A percentile compares a stretch with the other conserved stretches of the same genome.
Conservation (phyloP, 371 early-diverging fungal species). For the Mucor circinelloides region DNA sequence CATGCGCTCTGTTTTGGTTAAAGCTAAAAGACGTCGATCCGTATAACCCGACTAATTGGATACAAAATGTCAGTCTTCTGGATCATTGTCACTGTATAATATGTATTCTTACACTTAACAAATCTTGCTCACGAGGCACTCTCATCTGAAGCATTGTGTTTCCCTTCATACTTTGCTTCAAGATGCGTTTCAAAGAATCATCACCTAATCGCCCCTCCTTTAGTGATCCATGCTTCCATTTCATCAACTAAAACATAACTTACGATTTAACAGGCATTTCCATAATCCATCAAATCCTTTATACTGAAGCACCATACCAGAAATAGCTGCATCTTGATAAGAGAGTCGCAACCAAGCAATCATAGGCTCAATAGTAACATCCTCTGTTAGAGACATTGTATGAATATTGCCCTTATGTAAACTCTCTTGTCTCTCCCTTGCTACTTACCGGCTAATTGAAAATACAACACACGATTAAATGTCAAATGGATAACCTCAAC, state of each 20-base stretch:
- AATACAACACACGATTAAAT: constrained; percentile 45
- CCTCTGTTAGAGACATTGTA: constrained; percentile 26
- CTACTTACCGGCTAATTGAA: constrained; percentile 49
- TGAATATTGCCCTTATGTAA: background rate
- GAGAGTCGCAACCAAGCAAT: constrained; percentile 49
- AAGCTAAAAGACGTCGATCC: constrained; percentile 24
- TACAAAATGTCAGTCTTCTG: background rate
- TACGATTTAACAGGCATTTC: constrained; percentile 41
- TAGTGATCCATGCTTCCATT: background rate
- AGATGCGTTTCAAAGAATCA: constrained; percentile 31
- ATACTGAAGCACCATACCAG: constrained; percentile 48
- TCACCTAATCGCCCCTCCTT: constrained; percentile 5
- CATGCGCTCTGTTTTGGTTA: constrained; percentile 15
- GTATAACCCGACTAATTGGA: constrained; percentile 24
- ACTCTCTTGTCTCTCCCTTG: background rate
- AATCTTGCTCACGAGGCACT: constrained; percentile 35
- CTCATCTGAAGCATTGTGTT: constrained; percentile 36
- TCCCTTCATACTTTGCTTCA: constrained; percentile 31
- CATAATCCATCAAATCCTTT: constrained; percentile 40
- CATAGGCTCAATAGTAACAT: constrained; percentile 57
- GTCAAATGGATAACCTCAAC: constrained; percentile 50
- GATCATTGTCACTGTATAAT: background rate
- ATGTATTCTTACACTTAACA: constrained; percentile 26
- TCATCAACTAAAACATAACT: background rate
- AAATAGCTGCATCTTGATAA: constrained; percentile 46